phyloP scores from a whole-genome alignment of 2,329 filamentous ascomycete genomes.

The Rutstroemia sp. region DNA sequence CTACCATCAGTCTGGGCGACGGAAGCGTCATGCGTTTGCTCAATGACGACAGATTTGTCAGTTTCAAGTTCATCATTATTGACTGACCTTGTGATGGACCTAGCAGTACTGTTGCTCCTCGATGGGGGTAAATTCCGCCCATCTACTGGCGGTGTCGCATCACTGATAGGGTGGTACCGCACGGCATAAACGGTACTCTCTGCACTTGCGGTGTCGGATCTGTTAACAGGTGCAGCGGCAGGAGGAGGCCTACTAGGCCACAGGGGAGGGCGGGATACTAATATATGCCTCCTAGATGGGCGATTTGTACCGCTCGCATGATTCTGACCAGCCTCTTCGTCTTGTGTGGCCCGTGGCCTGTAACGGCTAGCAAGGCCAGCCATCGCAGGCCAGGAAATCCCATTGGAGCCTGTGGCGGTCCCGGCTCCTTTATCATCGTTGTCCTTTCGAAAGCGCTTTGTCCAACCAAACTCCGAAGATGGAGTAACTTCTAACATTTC shows the following conservation, averaged over 20 bases:
- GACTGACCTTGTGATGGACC: constrained; percentile 12
- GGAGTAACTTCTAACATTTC: constrained; percentile 63
- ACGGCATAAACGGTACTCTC: constrained; percentile 58
- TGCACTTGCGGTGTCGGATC: constrained; percentile 55
- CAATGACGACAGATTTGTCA: constrained; percentile 20
- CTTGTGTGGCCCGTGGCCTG: constrained; percentile 15
- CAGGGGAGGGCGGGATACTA: constrained; percentile 20
- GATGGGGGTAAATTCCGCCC: constrained; percentile 9
- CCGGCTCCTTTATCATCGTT: constrained; percentile 14
- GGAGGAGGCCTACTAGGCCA: constrained; percentile 51
- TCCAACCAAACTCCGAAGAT: constrained; percentile 43
- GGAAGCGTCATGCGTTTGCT: constrained; percentile 14
- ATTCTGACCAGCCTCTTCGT: constrained; percentile 18
- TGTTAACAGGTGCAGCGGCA: constrained; percentile 49
- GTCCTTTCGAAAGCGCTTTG: constrained; percentile 23
- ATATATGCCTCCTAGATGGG: constrained; percentile 12
- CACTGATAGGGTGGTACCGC: constrained; percentile 51
- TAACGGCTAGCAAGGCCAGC: constrained; percentile 23
- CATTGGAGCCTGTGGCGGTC: constrained; percentile 19
- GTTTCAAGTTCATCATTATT: constrained; percentile 5
- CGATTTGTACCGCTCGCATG: neutral
- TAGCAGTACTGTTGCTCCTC: constrained; percentile 21
- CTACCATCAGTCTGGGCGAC: constrained; percentile 7
- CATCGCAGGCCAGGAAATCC: constrained; percentile 38
- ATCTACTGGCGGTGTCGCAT: constrained; percentile 19